Conservation (phyloP, 2,329 filamentous ascomycete species). For the Epicoccum sorghinum region DNA sequence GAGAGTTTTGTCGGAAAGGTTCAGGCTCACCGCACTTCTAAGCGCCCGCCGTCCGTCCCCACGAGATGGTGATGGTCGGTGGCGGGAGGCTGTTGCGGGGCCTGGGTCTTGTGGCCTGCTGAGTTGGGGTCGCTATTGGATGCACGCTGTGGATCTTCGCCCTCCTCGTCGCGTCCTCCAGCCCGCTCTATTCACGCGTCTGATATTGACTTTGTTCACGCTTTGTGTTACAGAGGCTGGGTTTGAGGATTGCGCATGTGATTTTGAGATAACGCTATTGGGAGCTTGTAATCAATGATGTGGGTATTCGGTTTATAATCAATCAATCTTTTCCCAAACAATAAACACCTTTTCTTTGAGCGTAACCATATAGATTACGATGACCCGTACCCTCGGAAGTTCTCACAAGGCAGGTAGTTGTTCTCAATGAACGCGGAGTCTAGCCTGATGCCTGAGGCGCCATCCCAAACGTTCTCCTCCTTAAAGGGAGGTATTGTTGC, state of each 20-base stretch:
- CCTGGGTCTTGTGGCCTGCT: constrained; percentile 4
- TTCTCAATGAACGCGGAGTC: constrained; percentile 51
- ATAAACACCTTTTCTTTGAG: too few species aligned
- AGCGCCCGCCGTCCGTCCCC: constrained; percentile 6
- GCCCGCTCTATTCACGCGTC: constrained; percentile 4
- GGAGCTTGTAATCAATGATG: too few species aligned
- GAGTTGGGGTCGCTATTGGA: constrained; percentile 11
- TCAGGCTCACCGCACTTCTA: background rate
- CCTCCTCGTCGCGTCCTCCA: constrained; percentile 1
- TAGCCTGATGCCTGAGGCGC: constrained; percentile 44
- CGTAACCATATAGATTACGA: background rate
- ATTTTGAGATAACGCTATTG: too few species aligned
- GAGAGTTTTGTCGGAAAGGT: constrained; percentile 2
- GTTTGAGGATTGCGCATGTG: too few species aligned
- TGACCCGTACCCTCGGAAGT: constrained; percentile 36
- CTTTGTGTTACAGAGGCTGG: background rate
- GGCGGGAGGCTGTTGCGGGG: constrained; percentile 19
- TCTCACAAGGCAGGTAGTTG: constrained; percentile 44
- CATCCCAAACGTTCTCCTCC: constrained; percentile 34
- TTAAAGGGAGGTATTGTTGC: constrained; percentile 39
- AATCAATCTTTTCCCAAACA: too few species aligned
- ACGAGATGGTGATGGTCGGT: constrained; percentile 12
- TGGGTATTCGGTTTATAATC: too few species aligned
- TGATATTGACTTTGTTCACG: background rate
- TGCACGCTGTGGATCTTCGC: background rate